A percentile compares a stretch with the other conserved stretches of the same genome.
phyloP scores from a whole-genome alignment of 139 green algal genomes.

The Chlamydomonas urium region DNA sequence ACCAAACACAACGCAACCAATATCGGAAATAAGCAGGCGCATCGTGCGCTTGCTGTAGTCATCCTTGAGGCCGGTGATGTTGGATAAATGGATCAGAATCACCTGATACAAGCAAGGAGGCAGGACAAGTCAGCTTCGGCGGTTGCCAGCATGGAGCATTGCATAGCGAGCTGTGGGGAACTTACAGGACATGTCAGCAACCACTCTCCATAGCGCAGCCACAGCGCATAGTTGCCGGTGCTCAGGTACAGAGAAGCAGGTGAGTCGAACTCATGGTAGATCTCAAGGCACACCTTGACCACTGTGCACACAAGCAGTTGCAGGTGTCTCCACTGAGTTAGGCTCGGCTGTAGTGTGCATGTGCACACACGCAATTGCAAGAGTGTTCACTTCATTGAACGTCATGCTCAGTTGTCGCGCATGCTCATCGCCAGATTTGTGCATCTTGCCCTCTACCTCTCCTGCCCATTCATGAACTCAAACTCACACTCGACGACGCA shows the following conservation, averaged over 20 bases:
- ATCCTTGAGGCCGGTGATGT: constrained; percentile 49
- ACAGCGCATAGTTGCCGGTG: constrained; percentile 20
- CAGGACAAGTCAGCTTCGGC: too few species aligned
- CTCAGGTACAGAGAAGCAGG: constrained; percentile 22
- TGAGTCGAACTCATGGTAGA: constrained; percentile 25
- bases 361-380: constrained; percentile 10
- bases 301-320: not conserved
- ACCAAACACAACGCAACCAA: constrained; percentile 37
- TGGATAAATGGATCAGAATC: constrained; percentile 56
- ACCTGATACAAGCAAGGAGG: too few species aligned
- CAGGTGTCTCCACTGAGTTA: not conserved
- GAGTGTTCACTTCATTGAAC: constrained; percentile 8
- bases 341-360: not conserved
- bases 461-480: too few species aligned
- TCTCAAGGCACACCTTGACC: constrained; percentile 1
- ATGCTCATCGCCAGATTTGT: too few species aligned
- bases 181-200: constrained; percentile 49
- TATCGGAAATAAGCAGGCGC: constrained; percentile 35
- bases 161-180: not conserved
- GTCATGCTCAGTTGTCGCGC: too few species aligned
- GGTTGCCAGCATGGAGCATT: not conserved
- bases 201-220: constrained; percentile 50
- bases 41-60: constrained; percentile 63
- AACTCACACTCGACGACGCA: constrained; percentile 25
- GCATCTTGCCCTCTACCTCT: too few species aligned